Evolutionary conservation across 768 basidiomycete genomes (phyloP).

Genomic region (Rubroboletus satanas): DNA sequence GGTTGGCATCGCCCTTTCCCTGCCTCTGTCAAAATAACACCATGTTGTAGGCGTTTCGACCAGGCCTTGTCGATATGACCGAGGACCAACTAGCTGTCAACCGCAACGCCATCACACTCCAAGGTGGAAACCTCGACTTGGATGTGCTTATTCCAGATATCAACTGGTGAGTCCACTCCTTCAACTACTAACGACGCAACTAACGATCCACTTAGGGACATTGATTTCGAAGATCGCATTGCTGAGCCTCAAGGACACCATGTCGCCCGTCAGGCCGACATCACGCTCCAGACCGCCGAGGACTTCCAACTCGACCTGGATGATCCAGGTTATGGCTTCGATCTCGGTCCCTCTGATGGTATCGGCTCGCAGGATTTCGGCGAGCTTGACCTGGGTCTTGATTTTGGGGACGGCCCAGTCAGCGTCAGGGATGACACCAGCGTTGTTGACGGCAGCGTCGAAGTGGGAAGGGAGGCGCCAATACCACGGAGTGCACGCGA

Average conservation of each 20-base stretch:
- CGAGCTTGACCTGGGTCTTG: constrained; percentile 71
- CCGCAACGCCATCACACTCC: constrained; percentile 84
- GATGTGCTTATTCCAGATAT: constrained; percentile 77
- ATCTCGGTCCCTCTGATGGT: constrained; percentile 73
- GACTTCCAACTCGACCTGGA: constrained; percentile 67
- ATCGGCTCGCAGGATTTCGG: constrained; percentile 82
- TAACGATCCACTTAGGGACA: constrained; percentile 52
- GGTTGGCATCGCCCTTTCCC: constrained; percentile 40
- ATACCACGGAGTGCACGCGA: constrained; percentile 42
- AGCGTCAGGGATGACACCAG: constrained; percentile 41
- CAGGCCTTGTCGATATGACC: constrained; percentile 92
- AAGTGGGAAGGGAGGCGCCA: constrained; percentile 72
- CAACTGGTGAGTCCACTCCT: constrained; percentile 55
- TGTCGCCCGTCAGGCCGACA: constrained; percentile 81
- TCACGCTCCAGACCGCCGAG: constrained; percentile 77
- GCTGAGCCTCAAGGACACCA: constrained; percentile 69
- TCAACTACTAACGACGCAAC: not conserved
- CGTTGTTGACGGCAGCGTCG: constrained; percentile 55
- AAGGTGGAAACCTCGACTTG: constrained; percentile 71
- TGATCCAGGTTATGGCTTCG: constrained; percentile 60
- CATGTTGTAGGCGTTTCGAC: constrained; percentile 75
- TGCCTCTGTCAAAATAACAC: not conserved
- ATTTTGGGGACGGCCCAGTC: constrained; percentile 62
- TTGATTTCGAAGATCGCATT: constrained; percentile 66
- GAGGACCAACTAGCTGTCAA: constrained; percentile 88